Base-by-base conservation (phyloP, 768 basidiomycete genomes). In the Xerocomus spinulosus region DNA sequence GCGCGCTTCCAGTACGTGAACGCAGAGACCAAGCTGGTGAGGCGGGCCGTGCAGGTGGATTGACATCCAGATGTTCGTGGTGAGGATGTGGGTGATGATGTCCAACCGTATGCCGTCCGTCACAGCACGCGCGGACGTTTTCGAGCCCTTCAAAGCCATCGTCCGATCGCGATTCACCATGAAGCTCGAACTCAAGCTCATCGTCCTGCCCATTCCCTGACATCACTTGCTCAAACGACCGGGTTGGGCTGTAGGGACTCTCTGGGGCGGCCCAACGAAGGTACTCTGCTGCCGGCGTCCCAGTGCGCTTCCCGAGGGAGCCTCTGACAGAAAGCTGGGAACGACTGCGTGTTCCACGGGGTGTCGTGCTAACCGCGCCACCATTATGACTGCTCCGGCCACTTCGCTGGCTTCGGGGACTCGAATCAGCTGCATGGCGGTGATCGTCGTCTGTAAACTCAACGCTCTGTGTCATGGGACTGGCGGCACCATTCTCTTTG, bases 81-180 rank as follows among this genome's bases (percentile, higher is more conserved):
- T 82, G 80, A 23, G 54, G 76, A 35, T 82, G 78, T 24, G 51
- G 38, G n/a, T 81, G 82, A 38, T 81, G 79, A 41, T 79, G 75
- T 15, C 89, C 88, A 15, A 93, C 88, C 1, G 89, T 92, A 66
- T 93, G 91, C 43, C 81, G 76, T 17, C 89, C 90, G 63, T 91
- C 88, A 58, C 89, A 92, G 63, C 90, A 92, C 1, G 87, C 92
- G 20, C 95, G 79, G 18, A 97, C 93, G 59, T 98, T 97, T 71
- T 97, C 94, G 46, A 98, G 67, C 0, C 92, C 93, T 59, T 97
- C 94, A 62, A 81, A 98, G 5, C 82, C 90, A 26, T 83, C 83
- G 54, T 90, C 88, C 12, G 82, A 85, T 53, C 78, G 64, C 18
- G 75, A 74, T 17, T 82, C 85, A 17, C 81, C 87, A 56, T 93